phyloP scores from a whole-genome alignment of 1,139 yeast genomes.

The Eremothecium sinecaudum region DNA sequence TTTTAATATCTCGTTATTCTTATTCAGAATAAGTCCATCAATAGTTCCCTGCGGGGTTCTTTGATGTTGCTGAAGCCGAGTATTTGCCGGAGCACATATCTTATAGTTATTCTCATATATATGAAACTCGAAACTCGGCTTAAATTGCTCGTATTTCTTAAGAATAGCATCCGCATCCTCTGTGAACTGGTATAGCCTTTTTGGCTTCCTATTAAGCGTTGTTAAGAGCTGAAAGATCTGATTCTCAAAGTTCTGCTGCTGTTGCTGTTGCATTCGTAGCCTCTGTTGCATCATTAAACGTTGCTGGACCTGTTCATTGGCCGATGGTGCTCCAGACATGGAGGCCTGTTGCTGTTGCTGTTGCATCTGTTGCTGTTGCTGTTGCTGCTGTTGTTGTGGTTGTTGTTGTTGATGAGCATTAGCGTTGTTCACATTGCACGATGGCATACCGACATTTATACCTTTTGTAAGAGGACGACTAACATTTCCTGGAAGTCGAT shows the following conservation, averaged over 20 bases:
- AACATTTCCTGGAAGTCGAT: neutral
- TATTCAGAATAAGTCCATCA: conserved; percentile 74
- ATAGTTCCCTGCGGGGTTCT: conserved; percentile 25
- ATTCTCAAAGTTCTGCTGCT: conserved; percentile 37
- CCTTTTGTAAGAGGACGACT: too few species aligned
- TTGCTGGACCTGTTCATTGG: conserved; percentile 21
- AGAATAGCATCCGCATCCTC: conserved; percentile 69
- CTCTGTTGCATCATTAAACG: conserved; percentile 31
- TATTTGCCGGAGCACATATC: conserved; percentile 31
- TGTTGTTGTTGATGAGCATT: too few species aligned
- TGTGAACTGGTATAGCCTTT: conserved; percentile 48
- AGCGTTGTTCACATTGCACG: neutral
- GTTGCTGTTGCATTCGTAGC: conserved; percentile 37
- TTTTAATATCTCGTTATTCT: conserved; percentile 68
- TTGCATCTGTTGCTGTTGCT: conserved; percentile 13
- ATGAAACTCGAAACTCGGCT: conserved; percentile 80
- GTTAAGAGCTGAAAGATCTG: conserved; percentile 31
- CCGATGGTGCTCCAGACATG: conserved; percentile 21
- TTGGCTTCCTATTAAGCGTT: conserved; percentile 32
- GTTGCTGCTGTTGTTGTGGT: conserved; percentile 8
- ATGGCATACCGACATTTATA: neutral
- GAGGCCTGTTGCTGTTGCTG: conserved; percentile 19
- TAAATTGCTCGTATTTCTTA: conserved; percentile 64
- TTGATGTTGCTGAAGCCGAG: conserved; percentile 33
- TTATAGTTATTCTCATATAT: conserved; percentile 84